These are phyloP conservation scores for Musa schizocarpa DNA, from an alignment of 176 grass and related monocot genomes.

Conservation along the genomic window DNA sequence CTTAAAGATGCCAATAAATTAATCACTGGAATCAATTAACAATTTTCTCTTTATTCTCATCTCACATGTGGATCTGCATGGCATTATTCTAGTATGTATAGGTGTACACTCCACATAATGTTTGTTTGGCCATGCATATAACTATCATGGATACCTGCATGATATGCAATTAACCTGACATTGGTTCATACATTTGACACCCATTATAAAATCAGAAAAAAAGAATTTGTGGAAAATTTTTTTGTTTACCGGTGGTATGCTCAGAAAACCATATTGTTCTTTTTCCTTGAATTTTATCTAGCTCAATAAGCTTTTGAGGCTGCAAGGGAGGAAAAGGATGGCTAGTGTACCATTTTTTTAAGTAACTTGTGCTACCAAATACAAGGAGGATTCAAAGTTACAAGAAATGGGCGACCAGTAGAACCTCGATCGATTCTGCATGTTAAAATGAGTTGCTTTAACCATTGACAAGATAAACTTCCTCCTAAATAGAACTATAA, in stretches of 20 bases:
- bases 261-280: conserved; percentile 74
- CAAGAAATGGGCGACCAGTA: conserved; percentile 41
- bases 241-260: conserved; percentile 67
- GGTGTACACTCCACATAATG: background rate
- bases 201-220: background rate
- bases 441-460: background rate
- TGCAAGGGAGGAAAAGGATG: conserved; percentile 82
- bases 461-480: background rate
- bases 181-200: background rate
- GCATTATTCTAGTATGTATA: no score
- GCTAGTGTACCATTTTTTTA: conserved; percentile 67
- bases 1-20: no score
- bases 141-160: background rate
- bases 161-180: background rate
- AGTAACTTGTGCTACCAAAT: conserved; percentile 52
- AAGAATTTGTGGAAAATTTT: background rate
- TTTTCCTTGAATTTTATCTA: conserved; percentile 59
- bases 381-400: conserved; percentile 69
- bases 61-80: no score
- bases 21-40: no score
- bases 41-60: no score
- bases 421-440: conserved; percentile 64
- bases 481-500: background rate
- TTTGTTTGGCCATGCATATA: background rate
- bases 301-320: conserved; percentile 69